Percentiles rank a stretch among this genome's conserved stretches.
Evolutionary conservation across 1,139 yeast genomes (phyloP).

Genomic region (Scheffersomyces cryptocercus): DNA sequence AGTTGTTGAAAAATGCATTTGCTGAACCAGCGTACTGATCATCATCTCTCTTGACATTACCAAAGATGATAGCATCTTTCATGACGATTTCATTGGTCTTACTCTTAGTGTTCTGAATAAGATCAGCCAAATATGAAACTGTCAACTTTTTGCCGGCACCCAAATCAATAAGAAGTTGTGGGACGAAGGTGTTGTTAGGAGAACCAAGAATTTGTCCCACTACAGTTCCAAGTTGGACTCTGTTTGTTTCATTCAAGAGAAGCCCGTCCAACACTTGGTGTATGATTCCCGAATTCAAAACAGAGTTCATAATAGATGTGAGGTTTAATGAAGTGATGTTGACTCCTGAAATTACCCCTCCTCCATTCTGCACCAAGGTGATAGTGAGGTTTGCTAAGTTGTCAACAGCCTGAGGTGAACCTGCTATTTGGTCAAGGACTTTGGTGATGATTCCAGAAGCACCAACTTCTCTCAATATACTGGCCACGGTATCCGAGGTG

Average conservation of each 20-base stretch:
- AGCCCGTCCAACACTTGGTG: constrained; percentile 24
- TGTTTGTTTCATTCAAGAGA: constrained; percentile 31
- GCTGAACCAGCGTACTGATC: constrained; percentile 34
- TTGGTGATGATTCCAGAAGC: constrained; percentile 32
- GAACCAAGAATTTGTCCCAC: constrained; percentile 17
- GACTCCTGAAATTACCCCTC: constrained; percentile 7
- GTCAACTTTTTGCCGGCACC: constrained; percentile 34
- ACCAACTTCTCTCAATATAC: constrained; percentile 22
- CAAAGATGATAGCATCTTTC: constrained; percentile 12
- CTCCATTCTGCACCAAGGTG: constrained; percentile 2
- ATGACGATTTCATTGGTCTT: constrained; percentile 17
- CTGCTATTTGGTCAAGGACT: constrained; percentile 32
- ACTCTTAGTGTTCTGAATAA: constrained; percentile 26
- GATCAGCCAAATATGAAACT: constrained; percentile 28
- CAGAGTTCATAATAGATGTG: constrained; percentile 17
- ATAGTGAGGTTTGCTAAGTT: constrained; percentile 21
- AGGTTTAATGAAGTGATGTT: constrained; percentile 23
- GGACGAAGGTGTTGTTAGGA: constrained; percentile 17
- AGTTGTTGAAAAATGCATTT: constrained; percentile 31
- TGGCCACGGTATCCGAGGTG: constrained; percentile 19
- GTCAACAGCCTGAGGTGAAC: constrained; percentile 20
- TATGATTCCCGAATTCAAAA: constrained; percentile 28
- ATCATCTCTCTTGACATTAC: constrained; percentile 9
- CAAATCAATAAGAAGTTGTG: constrained; percentile 29
- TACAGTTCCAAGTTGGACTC: constrained; percentile 23